Evolutionary conservation across 768 basidiomycete species (phyloP).

Genomic region (Mycena floridula): DNA sequence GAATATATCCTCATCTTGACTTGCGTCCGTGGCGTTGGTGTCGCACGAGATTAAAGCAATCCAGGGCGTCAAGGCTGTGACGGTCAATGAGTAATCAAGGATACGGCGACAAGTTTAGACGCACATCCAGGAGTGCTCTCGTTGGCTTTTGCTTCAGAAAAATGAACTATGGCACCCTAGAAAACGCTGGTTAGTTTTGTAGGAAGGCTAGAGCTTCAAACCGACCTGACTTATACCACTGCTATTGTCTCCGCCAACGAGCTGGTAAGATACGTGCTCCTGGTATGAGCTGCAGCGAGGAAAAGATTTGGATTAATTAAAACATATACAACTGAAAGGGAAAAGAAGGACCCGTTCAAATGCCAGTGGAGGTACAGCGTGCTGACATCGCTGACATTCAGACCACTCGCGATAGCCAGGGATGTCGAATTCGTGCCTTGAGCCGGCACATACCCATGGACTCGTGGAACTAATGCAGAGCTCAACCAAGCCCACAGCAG

Average conservation of each 20-base stretch:
- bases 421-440: constrained; percentile 60
- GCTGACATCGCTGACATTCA: constrained; percentile 52
- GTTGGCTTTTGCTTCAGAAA: constrained; percentile 55
- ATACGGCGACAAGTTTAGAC: too few species aligned
- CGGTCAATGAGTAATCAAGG: too few species aligned
- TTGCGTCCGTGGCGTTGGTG: constrained; percentile 60
- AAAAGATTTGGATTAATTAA: not conserved
- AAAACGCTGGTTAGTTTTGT: constrained; percentile 4
- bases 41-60: constrained; percentile 88
- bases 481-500: constrained; percentile 9
- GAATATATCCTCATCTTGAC: constrained; percentile 66
- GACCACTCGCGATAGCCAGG: constrained; percentile 31
- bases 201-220: constrained; percentile 3
- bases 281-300: constrained; percentile 35
- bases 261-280: constrained; percentile 54
- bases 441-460: constrained; percentile 63
- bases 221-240: constrained; percentile 52
- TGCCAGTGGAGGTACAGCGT: constrained; percentile 59
- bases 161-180: constrained; percentile 81
- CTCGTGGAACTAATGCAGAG: constrained; percentile 4
- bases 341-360: constrained; percentile 35
- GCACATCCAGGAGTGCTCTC: constrained; percentile 44
- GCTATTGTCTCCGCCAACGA: constrained; percentile 39
- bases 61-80: constrained; percentile 79
- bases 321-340: too few species aligned